Percentiles rank a stretch among this genome's conserved stretches.
Conservation (phyloP, 768 basidiomycete genomes). For the Boletus eberwhitei region DNA sequence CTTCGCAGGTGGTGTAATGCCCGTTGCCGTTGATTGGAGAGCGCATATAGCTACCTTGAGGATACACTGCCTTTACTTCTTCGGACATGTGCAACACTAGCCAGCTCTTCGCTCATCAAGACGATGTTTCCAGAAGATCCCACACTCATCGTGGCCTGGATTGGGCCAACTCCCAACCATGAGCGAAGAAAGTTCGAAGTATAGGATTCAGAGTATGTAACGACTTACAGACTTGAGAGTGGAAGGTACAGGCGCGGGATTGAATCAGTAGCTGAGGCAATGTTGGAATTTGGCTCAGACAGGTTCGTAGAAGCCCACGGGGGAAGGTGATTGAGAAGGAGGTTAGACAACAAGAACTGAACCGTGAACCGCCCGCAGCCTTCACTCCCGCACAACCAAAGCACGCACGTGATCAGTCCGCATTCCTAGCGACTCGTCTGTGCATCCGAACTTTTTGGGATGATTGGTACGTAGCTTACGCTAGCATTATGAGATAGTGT, state of each 20-base stretch:
- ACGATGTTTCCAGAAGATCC: not conserved
- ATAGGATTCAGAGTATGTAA: not conserved
- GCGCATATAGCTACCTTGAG: not conserved
- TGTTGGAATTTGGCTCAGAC: not conserved
- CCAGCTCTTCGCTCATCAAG: not conserved
- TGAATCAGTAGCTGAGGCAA: not conserved
- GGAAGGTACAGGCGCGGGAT: not conserved
- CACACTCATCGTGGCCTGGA: not conserved
- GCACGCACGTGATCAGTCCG: too few species aligned
- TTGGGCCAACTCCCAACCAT: not conserved
- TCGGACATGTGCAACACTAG: not conserved
- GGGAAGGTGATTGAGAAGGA: not conserved
- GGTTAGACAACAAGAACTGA: not conserved
- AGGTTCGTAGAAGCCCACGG: not conserved
- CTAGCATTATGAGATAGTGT: too few species aligned
- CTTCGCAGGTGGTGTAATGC: not conserved
- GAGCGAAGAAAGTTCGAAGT: not conserved
- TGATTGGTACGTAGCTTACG: too few species aligned
- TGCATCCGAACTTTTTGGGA: too few species aligned
- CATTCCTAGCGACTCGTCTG: too few species aligned
- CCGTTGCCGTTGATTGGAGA: not conserved
- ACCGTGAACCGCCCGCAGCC: not conserved
- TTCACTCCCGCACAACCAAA: too few species aligned
- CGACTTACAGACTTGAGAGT: not conserved
- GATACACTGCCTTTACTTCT: slow-evolving; percentile 13